Evolutionary conservation across 495 filamentous ascomycete genomes (phyloP).

Genomic region (Hypoxylon rickii): DNA sequence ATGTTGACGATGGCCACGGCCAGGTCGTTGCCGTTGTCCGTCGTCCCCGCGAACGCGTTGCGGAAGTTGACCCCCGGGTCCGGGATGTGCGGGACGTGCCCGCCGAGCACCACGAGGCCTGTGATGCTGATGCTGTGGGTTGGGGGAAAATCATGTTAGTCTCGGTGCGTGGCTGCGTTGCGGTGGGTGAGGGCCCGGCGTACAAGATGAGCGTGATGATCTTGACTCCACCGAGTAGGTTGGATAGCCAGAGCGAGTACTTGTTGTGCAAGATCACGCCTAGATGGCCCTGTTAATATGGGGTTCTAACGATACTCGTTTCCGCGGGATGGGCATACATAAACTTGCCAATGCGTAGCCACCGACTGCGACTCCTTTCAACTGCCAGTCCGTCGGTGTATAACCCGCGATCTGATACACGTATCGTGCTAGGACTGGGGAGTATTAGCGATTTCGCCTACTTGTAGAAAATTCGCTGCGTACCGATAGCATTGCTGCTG

Average conservation of each 20-base stretch:
- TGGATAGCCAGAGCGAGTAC: constrained; percentile 58
- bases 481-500: constrained; percentile 65
- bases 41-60: constrained; percentile 59
- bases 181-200: not conserved
- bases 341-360: constrained; percentile 60
- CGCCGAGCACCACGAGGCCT: constrained; percentile 64
- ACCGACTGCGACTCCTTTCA: constrained; percentile 66
- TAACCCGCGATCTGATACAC: constrained; percentile 55
- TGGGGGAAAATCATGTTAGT: not conserved
- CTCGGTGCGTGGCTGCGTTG: not conserved
- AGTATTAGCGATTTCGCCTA: not conserved
- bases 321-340: constrained; percentile 36
- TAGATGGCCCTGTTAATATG: constrained; percentile 22
- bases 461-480: not conserved
- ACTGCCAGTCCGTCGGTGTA: constrained; percentile 58
- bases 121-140: constrained; percentile 54
- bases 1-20: constrained; percentile 66
- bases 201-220: constrained; percentile 59
- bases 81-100: constrained; percentile 55
- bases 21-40: constrained; percentile 57
- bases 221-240: constrained; percentile 61
- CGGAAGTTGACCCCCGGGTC: constrained; percentile 62
- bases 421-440: constrained; percentile 57
- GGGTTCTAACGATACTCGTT: too few species aligned
- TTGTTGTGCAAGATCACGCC: constrained; percentile 59